Conservation (phyloP, 768 basidiomycete species). For the Panus rudis region DNA sequence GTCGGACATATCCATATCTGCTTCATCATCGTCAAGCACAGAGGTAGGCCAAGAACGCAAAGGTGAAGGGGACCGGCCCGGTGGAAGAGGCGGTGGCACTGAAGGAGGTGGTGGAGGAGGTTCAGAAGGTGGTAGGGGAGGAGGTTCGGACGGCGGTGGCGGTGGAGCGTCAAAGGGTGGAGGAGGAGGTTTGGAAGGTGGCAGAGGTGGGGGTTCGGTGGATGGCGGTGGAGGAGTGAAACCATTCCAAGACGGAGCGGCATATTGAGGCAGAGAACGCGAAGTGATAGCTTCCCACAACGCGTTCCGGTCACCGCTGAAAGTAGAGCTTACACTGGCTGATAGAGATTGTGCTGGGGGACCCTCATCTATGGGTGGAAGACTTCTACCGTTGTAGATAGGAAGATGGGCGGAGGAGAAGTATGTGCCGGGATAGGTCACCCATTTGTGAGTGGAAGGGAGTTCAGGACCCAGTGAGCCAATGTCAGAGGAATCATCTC, state of each 20-base stretch:
- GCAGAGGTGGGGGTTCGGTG: slow-evolving; percentile 24
- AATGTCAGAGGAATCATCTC: neutral
- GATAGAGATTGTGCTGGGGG: neutral
- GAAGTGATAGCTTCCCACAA: neutral
- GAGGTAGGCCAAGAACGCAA: slow-evolving; percentile 3
- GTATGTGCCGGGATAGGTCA: slow-evolving; percentile 48
- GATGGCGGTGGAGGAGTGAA: slow-evolving; percentile 13
- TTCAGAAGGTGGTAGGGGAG: slow-evolving; percentile 9
- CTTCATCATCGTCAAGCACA: slow-evolving; percentile 10
- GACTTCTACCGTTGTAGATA: slow-evolving; percentile 35
- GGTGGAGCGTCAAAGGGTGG: slow-evolving; percentile 19
- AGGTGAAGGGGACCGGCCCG: neutral
- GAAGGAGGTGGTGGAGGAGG: slow-evolving; percentile 3
- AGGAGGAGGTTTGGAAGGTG: slow-evolving; percentile 26
- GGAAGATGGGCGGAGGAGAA: slow-evolving; percentile 55
- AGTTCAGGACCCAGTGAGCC: neutral
- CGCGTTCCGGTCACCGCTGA: neutral
- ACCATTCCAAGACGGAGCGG: slow-evolving; percentile 8
- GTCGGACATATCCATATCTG: slow-evolving; percentile 32
- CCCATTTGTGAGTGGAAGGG: slow-evolving; percentile 42
- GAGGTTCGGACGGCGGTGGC: slow-evolving; percentile 11
- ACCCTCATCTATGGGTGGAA: slow-evolving; percentile 22
- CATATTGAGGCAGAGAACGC: slow-evolving; percentile 1
- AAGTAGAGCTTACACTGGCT: neutral
- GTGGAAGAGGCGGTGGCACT: slow-evolving; percentile 5